phyloP scores from a whole-genome alignment of 345 rosid species.

The Salix udensis region DNA sequence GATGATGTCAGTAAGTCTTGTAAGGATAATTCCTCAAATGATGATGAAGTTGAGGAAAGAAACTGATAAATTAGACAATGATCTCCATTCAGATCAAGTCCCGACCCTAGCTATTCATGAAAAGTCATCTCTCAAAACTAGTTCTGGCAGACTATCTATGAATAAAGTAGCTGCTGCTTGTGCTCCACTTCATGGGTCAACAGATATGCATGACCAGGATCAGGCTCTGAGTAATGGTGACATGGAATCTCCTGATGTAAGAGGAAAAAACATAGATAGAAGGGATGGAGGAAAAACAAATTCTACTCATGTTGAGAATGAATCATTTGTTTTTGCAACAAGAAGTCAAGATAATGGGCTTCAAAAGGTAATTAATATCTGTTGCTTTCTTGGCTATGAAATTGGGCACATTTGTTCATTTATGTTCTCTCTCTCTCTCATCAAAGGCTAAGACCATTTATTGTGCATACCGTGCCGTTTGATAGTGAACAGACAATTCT shows the following conservation, averaged over 20 bases:
- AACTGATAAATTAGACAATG: constrained; percentile 53
- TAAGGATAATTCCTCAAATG: constrained; percentile 39
- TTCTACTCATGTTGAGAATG: constrained; percentile 40
- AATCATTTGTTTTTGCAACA: constrained; percentile 50
- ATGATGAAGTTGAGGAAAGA: constrained; percentile 44
- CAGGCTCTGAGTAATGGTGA: constrained; percentile 44
- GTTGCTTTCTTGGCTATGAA: neutral
- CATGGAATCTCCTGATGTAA: constrained; percentile 45
- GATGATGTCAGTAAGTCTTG: constrained; percentile 40
- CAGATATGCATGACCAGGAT: constrained; percentile 32
- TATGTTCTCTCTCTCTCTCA: neutral
- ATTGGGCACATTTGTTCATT: neutral
- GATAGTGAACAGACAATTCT: neutral
- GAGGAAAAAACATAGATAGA: constrained; percentile 33
- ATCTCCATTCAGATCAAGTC: constrained; percentile 67
- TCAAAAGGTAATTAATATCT: constrained; percentile 49
- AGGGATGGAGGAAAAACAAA: constrained; percentile 48
- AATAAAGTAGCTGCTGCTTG: constrained; percentile 36
- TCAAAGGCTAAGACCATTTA: neutral
- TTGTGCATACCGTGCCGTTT: neutral
- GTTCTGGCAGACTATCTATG: constrained; percentile 33
- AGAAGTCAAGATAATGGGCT: constrained; percentile 48
- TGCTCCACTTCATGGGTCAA: constrained; percentile 34
- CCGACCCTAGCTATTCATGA: constrained; percentile 70
- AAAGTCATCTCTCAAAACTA: constrained; percentile 41